These are phyloP conservation scores for Echinosophora koreensis DNA, from an alignment of 306 rosid genomes.

Conservation along the genomic window DNA sequence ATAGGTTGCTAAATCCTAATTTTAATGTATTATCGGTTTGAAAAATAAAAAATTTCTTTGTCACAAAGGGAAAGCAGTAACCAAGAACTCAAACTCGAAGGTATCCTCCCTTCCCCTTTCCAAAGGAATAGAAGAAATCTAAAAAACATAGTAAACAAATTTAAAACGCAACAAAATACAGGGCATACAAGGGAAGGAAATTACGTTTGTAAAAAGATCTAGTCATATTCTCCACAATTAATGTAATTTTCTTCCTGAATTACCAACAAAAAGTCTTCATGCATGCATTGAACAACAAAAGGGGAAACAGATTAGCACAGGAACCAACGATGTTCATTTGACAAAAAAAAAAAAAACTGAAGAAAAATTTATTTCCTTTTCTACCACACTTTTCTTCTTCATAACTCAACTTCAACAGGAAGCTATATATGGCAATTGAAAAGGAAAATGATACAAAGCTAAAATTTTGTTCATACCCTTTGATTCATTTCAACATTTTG, in stretches of 20 bases:
- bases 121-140: background rate
- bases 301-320: conserved; percentile 26
- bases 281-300: conserved; percentile 46
- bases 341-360: background rate
- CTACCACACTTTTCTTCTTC: conserved; percentile 3
- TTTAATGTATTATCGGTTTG: background rate
- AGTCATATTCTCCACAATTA: background rate
- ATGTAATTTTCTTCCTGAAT: conserved; percentile 36
- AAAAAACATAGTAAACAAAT: background rate
- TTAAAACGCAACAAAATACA: conserved; percentile 25
- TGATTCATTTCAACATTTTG: background rate
- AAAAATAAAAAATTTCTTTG: background rate
- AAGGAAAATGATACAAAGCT: conserved; percentile 4
- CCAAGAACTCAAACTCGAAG: conserved; percentile 18
- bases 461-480: conserved; percentile 23
- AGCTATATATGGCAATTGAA: conserved; percentile 3
- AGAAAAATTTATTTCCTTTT: background rate
- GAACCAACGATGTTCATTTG: background rate
- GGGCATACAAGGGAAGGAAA: conserved; percentile 17
- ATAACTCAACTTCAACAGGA: background rate
- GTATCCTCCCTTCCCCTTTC: background rate
- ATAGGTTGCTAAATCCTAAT: background rate
- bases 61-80: conserved; percentile 21
- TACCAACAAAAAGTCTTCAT: background rate
- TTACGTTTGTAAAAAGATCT: background rate